Evolutionary conservation across 2,329 filamentous ascomycete species (phyloP).

Genomic region (Hirsutella rhossiliensis): DNA sequence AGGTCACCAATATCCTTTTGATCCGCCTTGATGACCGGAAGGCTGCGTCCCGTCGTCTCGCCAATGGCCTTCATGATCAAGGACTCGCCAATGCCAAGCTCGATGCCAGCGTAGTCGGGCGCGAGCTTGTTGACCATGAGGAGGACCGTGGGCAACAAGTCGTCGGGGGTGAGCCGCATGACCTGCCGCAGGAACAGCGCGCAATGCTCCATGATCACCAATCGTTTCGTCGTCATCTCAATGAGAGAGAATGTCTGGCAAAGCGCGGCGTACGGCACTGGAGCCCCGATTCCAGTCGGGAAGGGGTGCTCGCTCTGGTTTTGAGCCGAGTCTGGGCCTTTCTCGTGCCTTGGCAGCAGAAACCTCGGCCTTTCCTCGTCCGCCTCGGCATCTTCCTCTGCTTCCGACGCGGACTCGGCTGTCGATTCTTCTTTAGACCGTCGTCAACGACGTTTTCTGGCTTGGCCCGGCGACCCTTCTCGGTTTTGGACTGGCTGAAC

Average conservation of each 20-base stretch:
- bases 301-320: conserved; percentile 60
- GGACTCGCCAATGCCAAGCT: conserved; percentile 96
- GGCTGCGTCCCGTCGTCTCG: conserved; percentile 78
- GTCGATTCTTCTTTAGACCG: conserved; percentile 10
- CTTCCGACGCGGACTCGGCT: conserved; percentile 24
- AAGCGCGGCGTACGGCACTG: conserved; percentile 87
- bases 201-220: conserved; percentile 82
- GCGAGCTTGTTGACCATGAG: conserved; percentile 98
- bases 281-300: conserved; percentile 89
- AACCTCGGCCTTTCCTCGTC: conserved; percentile 54
- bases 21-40: conserved; percentile 85
- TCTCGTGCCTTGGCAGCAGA: conserved; percentile 60
- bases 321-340: conserved; percentile 66
- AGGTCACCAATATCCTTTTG: conserved; percentile 95
- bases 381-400: conserved; percentile 35
- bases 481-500: conserved; percentile 8
- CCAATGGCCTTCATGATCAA: conserved; percentile 98
- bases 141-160: conserved; percentile 77
- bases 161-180: conserved; percentile 76
- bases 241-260: conserved; percentile 91
- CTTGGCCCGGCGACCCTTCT: conserved; percentile 5
- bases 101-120: conserved; percentile 90
- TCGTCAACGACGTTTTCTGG: conserved; percentile 1
- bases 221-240: conserved; percentile 84
- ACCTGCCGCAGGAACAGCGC: conserved; percentile 88